Evolutionary conservation across 805 yeast species (phyloP).

Genomic region (Kregervanrija delftensis): DNA sequence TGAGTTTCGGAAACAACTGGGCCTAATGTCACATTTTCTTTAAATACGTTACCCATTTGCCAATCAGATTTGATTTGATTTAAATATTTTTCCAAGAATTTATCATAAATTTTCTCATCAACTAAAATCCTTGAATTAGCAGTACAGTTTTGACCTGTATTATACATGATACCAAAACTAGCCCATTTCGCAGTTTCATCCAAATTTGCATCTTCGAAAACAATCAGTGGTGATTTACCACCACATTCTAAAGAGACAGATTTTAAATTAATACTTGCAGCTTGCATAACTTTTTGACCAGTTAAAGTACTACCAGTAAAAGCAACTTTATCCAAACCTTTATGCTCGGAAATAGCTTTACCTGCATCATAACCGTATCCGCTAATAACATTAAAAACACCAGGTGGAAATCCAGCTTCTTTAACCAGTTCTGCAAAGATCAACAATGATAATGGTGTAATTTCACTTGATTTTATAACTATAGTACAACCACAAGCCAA

Average conservation of each 20-base stretch:
- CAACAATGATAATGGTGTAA: conserved; percentile 66
- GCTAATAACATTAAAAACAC: conserved; percentile 63
- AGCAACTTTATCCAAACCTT: conserved; percentile 50
- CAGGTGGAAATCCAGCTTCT: conserved; percentile 71
- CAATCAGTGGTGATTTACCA: conserved; percentile 61
- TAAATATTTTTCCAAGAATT: conserved; percentile 39
- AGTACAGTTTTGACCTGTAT: conserved; percentile 65
- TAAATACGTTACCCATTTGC: conserved; percentile 52
- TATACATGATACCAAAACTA: conserved; percentile 55
- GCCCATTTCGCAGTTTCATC: conserved; percentile 66
- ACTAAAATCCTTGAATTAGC: conserved; percentile 58
- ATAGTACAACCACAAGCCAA: conserved; percentile 72
- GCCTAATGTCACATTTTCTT: conserved; percentile 42
- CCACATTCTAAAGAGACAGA: conserved; percentile 67
- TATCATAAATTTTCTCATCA: conserved; percentile 49
- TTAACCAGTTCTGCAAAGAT: conserved; percentile 50
- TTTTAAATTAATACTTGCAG: conserved; percentile 59
- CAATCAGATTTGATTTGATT: conserved; percentile 41
- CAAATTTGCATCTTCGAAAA: conserved; percentile 57
- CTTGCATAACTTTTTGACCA: conserved; percentile 60
- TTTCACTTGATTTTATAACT: conserved; percentile 68
- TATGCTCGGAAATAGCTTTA: conserved; percentile 54
- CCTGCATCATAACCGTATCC: conserved; percentile 72
- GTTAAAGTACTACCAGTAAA: conserved; percentile 64
- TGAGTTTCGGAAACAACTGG: conserved; percentile 57